Evolutionary conservation across 495 filamentous ascomycete species (phyloP), one percentile per base, ranked within the genome.

Genomic region (Aspergillus kassunensis): DNA sequence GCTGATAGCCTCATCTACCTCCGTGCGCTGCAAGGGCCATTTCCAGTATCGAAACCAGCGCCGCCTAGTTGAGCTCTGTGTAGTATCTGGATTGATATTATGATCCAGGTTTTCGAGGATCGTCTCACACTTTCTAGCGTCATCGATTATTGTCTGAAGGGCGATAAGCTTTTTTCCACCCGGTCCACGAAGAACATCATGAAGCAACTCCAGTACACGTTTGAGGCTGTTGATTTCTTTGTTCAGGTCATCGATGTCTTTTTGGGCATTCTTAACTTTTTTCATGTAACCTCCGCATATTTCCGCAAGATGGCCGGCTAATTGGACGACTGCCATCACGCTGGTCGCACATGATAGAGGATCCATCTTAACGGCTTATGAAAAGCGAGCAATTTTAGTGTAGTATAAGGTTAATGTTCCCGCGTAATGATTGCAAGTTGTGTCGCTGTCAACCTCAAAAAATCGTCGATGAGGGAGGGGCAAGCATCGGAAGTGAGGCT

Each of bases 251-350:
- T 61, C 43, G 55, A 71, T 67, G 36, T 74, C 64, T 11, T 64
- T 31, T 51, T 42, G 56, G 23, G 68, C 64, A 45, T 64, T 55
- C 48, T 63, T 64, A 20, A 67, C 68, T 5, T 60, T 54, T 12
- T 58, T 58, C 21, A 54, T 49, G 49, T 71, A 71, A 25, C 55
- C 42, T 20, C 57, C 53, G 48, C 63, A 71, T n/a, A 69, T 43
- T 8, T 53, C 46, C 11, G 44, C 49, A 41, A 71, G 45, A 49
- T 56, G 60, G 13, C 49, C 50, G 9, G 69, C 58, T 23, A 70
- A 48, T 34, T 71, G 54, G 34, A 74, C 56, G 10, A 72, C 61
- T 8, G 68, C 66, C 23, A 71, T 61, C 42, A 69, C 58, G 49
- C 63, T 69, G 30, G 64, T 58, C 40, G 59, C 62, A 40, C 42